Conservation (phyloP, 1,284 basidiomycete genomes). For the Heterobasidion parviporum region DNA sequence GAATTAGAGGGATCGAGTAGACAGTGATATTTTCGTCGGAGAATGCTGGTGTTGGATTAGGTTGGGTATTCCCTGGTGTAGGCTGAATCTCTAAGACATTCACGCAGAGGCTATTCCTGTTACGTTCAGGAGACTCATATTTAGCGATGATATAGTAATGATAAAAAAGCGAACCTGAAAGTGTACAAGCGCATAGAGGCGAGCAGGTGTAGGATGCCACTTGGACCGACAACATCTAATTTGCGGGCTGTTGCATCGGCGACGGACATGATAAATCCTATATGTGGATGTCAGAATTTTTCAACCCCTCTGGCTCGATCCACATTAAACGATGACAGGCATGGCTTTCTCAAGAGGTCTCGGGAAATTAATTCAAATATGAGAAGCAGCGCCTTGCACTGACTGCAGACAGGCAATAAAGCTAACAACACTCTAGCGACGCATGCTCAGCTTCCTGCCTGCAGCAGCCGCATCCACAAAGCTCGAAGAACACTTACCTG, state of each 20-base stretch:
- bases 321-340: too few species aligned
- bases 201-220: slow-evolving; percentile 61
- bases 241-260: slow-evolving; percentile 61
- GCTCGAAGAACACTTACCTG: slow-evolving; percentile 42
- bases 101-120: slow-evolving; percentile 42
- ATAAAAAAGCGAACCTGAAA: slow-evolving; percentile 39
- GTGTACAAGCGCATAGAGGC: slow-evolving; percentile 63
- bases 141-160: background rate
- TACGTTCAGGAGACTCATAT: background rate
- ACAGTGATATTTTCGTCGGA: slow-evolving; percentile 58
- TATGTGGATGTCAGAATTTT: background rate
- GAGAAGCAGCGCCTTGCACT: too few species aligned
- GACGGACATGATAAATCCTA: slow-evolving; percentile 77
- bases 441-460: background rate
- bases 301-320: background rate
- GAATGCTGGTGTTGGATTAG: slow-evolving; percentile 35
- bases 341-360: too few species aligned
- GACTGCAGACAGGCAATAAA: too few species aligned
- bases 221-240: slow-evolving; percentile 65
- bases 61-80: slow-evolving; percentile 15
- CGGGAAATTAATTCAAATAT: too few species aligned
- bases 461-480: slow-evolving; percentile 1
- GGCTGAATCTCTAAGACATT: slow-evolving; percentile 38
- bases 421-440: too few species aligned
- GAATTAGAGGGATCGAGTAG: slow-evolving; percentile 51